phyloP scores from a whole-genome alignment of 1,284 basidiomycete species.

The Peniophora sp. region DNA sequence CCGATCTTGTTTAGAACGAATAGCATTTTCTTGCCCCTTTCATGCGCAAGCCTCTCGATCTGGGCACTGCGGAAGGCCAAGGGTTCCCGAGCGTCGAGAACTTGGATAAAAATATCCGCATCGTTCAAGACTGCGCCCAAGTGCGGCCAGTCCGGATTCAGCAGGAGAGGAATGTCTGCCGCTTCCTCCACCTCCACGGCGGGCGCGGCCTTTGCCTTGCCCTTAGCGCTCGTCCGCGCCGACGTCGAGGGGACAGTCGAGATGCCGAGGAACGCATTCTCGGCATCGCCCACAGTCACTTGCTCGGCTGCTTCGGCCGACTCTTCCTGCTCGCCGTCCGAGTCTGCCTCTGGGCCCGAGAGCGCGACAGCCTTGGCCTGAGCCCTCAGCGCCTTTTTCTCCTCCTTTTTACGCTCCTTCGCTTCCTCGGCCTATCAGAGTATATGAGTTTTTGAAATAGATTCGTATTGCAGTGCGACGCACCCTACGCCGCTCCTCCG shows the following conservation, averaged over 20 bases:
- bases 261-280: too few relatives aligned
- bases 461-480: conserved; percentile 16
- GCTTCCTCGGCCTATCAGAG: conserved; percentile 55
- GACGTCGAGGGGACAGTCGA: too few relatives aligned
- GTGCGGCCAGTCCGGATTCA: conserved; percentile 62
- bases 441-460: background rate
- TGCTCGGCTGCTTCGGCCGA: too few relatives aligned
- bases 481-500: conserved; percentile 70
- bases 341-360: conserved; percentile 23
- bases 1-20: conserved; percentile 86
- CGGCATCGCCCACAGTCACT: too few relatives aligned
- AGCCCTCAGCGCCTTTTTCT: conserved; percentile 40
- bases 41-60: conserved; percentile 51
- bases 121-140: conserved; percentile 70
- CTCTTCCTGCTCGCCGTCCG: conserved; percentile 19
- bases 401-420: conserved; percentile 56
- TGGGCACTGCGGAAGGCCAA: conserved; percentile 57
- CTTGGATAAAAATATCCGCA: conserved; percentile 79
- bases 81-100: conserved; percentile 85
- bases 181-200: conserved; percentile 30
- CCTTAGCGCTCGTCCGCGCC: too few relatives aligned
- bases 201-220: too few relatives aligned
- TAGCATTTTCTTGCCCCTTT: conserved; percentile 47
- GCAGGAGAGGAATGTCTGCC: conserved; percentile 43
- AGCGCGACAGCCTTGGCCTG: conserved; percentile 10